Conservation (phyloP, 2,329 filamentous ascomycete species). For the Penicillium digitatum region DNA sequence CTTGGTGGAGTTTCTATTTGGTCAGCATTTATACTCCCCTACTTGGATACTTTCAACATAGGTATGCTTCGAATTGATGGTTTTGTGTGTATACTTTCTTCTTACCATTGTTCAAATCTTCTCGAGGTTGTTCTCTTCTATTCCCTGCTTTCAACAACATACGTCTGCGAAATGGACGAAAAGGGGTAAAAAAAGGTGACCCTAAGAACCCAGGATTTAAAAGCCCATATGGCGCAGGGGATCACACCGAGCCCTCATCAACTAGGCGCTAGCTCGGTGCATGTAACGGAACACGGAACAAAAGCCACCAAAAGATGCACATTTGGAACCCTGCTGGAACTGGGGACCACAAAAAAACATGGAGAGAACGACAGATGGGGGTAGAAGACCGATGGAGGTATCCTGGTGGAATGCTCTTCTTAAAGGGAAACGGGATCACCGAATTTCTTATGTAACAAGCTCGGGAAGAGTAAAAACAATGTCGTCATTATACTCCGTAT, state of each 20-base stretch:
- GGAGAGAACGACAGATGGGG: slow-evolving; percentile 11
- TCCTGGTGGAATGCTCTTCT: background rate
- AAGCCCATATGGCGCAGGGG: background rate
- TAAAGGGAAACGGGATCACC: background rate
- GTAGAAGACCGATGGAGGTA: background rate
- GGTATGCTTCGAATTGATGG: background rate
- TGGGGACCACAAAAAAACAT: slow-evolving; percentile 1
- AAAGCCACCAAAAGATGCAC: background rate
- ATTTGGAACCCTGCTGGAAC: background rate
- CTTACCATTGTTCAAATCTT: background rate
- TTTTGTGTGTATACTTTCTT: background rate
- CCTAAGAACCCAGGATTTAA: background rate
- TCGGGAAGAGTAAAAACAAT: background rate
- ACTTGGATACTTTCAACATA: too few relatives aligned
- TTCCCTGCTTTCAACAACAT: background rate
- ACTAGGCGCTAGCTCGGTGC: background rate
- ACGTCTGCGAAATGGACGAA: background rate
- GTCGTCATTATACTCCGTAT: background rate
- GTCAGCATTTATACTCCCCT: background rate
- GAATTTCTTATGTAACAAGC: background rate
- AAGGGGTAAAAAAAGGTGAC: background rate
- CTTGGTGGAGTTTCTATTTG: slow-evolving; percentile 11
- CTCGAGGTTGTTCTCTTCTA: background rate
- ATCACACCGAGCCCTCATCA: background rate
- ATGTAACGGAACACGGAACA: background rate